Base-by-base conservation (phyloP, 306 rosid genomes). In the Albizia julibrissin region DNA sequence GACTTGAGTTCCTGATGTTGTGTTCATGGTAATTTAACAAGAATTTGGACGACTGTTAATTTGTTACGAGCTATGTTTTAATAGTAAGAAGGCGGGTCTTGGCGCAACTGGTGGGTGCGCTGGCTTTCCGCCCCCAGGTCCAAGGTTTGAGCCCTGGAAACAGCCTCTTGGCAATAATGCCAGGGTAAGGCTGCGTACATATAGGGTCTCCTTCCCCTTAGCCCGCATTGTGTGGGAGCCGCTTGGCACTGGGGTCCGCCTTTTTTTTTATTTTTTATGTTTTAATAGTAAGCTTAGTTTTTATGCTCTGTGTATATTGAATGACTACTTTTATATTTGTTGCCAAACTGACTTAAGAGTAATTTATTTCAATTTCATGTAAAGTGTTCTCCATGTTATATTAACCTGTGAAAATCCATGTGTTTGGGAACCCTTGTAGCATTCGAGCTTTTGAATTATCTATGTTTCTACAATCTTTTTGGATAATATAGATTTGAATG, bases 391-490 rank as follows among this genome's bases (percentile, higher is more conserved):
- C 2, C 7, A 69, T 69, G 8, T 69, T 29, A 9, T 67, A 10
- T 22, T 39, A 37, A 15, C 21, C 12, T 39, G 15, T 37, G 73
- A 3, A 37, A 13, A 69, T 31, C 49, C 29, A 19, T 21, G 29
- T 69, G 8, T 21, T 69, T 69, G 5, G 31, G 29, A 40, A 46
- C 33, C 52, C 74, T 69, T 42, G 11, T 21, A 59, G 66, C 33
- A 58, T 59, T 59, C 16, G 24, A 59, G 68, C 69, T 43, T 46
- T 69, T 79, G 76, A 69, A 29, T 79, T 67, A 80, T 73, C 59
- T 69, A 75, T 58, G 40, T 74, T 47, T 56, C 29, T 40, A 27
- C 39, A 5, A 19, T 76, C 66, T n/a, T n/a, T 43, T 27, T 61
- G 40, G 10, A 8, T 77, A 43, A 66, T 81, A 24, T 74, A 44